These are phyloP conservation scores for Trypanosoma theileri DNA, from an alignment of 208 protist species.

Conservation along the genomic window DNA sequence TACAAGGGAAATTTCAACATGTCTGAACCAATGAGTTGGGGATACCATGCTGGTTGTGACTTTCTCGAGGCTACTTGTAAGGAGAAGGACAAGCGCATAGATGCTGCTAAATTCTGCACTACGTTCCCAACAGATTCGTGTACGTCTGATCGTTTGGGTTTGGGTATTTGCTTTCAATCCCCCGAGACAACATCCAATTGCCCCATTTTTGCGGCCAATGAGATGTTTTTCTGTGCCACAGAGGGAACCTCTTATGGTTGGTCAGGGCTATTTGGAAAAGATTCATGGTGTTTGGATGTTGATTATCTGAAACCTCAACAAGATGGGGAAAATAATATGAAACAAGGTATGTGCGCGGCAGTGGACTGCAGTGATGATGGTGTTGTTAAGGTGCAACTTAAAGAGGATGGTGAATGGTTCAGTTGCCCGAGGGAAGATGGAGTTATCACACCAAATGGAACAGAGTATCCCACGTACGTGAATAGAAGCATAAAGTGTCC, in stretches of 20 bases:
- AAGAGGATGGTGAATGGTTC: background rate
- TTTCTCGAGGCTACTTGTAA: background rate
- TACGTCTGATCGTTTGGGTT: background rate
- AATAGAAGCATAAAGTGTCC: background rate
- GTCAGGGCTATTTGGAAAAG: background rate
- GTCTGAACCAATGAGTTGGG: background rate
- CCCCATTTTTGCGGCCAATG: background rate
- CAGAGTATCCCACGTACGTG: background rate
- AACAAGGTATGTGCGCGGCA: background rate
- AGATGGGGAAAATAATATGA: background rate
- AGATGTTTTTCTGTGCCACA: too few relatives aligned
- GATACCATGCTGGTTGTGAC: background rate
- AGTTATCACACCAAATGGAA: background rate
- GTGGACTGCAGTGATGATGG: background rate
- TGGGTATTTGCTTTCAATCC: too few relatives aligned
- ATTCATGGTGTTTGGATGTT: background rate
- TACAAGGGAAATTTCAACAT: background rate
- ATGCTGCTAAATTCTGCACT: background rate
- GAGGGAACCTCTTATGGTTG: background rate
- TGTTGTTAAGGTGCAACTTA: background rate
- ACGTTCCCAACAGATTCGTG: background rate
- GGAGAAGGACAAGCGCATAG: background rate
- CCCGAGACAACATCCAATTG: too few relatives aligned
- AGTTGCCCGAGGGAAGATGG: background rate
- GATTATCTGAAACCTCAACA: background rate